Base-by-base conservation (phyloP, 768 basidiomycete species). In the Suillus discolor region DNA sequence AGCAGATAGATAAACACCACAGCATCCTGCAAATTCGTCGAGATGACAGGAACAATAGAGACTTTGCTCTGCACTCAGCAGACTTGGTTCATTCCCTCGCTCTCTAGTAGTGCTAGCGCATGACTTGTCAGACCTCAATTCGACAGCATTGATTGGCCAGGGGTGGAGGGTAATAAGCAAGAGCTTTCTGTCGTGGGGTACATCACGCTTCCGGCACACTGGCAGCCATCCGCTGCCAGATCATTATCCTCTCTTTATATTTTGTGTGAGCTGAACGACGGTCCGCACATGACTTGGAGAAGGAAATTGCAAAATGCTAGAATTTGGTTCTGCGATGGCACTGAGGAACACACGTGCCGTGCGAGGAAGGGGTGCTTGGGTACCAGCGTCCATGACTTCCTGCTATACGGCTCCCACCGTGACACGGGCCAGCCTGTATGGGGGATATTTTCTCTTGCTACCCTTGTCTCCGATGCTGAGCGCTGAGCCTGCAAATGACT, bases 361-460 rank as follows among this genome's bases (percentile, higher is more conserved):
- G 57, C 80, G 73, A 4, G 83, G 85, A 41, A 94, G 77, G 0
- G 94, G 92, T 0, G 93, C 94, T 72, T 95, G 94, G 0, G 92
- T 84, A 3, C 92, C 11, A 47, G 45, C 92, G 64, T 91, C 91
- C 93, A 94, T 87, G 86, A 89, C 71, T 88, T 91, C 39, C 82
- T 83, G 6, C 93, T 91, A 61, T 80, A 84, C 34, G 81, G 77
- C 72, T 96, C 94, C 53, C 83, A 80, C n/a, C n/a, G n/a, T n/a
- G n/a, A n/a, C 23, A 94, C 87, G 11, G 13, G 47, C 90, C 93
- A 95, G 71, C 85, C 93, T 15, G 90, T 94, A 71, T 96, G 94
- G 45, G 96, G 73, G 6, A 74, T 96, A 96, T 59, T 84, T 77
- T 15, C 83, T 83, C 1, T 72, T 57, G 12, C 65, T 62, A 28